phyloP scores from a whole-genome alignment of 78 protist genomes.

The Speleostelium caveatum region DNA sequence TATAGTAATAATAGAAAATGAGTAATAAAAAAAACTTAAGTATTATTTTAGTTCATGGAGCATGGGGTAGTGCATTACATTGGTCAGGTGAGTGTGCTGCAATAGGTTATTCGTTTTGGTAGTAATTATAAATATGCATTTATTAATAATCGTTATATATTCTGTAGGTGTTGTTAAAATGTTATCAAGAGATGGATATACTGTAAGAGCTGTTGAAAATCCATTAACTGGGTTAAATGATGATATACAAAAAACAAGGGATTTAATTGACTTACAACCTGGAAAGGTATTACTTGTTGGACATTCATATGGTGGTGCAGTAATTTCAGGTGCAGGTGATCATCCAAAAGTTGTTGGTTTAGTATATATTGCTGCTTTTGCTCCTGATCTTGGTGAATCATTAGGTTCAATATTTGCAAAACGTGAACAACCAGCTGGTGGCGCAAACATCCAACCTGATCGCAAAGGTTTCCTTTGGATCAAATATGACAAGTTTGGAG shows the following conservation, averaged over 20 bases:
- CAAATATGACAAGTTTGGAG: neutral
- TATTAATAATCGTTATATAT: too few relatives aligned
- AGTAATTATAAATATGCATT: too few relatives aligned
- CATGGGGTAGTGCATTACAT: neutral
- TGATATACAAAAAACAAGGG: constrained; percentile 14
- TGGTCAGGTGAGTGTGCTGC: too few relatives aligned
- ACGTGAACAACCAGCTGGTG: constrained; percentile 7
- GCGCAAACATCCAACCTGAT: neutral
- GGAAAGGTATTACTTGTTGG: constrained; percentile 61
- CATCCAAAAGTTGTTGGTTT: constrained; percentile 37
- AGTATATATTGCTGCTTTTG: constrained; percentile 25
- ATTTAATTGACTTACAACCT: constrained; percentile 10
- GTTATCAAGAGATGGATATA: constrained; percentile 10
- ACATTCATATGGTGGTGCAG: constrained; percentile 48
- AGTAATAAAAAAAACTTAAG: constrained; percentile 6
- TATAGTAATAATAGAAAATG: too few relatives aligned
- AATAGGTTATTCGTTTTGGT: too few relatives aligned
- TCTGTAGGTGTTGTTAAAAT: constrained; percentile 10
- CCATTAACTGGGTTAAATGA: constrained; percentile 14
- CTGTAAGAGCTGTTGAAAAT: constrained; percentile 13
- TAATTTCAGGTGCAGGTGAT: constrained; percentile 11
- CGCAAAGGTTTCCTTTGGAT: constrained; percentile 27
- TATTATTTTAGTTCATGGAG: constrained; percentile 1
- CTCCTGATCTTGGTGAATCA: constrained; percentile 27
- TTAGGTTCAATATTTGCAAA: constrained; percentile 6